These are phyloP conservation scores for Cubamyces sp. DNA, from an alignment of 768 basidiomycete species.

Conservation along the genomic window DNA sequence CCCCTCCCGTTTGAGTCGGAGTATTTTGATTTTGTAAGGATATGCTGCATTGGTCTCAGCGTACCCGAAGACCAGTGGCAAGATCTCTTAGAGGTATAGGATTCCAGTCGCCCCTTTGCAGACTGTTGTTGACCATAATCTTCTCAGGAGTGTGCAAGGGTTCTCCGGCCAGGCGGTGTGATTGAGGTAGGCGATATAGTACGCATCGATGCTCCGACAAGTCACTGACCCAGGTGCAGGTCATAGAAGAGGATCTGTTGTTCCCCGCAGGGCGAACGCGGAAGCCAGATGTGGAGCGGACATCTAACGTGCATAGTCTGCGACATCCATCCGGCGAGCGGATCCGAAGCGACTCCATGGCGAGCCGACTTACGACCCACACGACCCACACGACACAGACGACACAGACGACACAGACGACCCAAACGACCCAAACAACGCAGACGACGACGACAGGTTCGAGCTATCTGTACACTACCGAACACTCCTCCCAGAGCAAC, in stretches of 20 bases:
- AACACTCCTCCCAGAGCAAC: neutral
- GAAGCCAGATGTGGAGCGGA: slow-evolving; percentile 1
- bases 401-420: neutral
- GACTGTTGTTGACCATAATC: slow-evolving; percentile 11
- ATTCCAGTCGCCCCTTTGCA: slow-evolving; percentile 20
- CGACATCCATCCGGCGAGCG: slow-evolving; percentile 3
- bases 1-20: slow-evolving; percentile 60
- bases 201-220: neutral
- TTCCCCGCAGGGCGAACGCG: slow-evolving; percentile 50
- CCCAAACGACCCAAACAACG: neutral
- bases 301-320: slow-evolving; percentile 1
- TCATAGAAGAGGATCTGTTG: slow-evolving; percentile 74
- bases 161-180: slow-evolving; percentile 63
- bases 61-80: slow-evolving; percentile 82
- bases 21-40: slow-evolving; percentile 68
- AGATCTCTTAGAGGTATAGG: slow-evolving; percentile 58
- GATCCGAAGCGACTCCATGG: slow-evolving; percentile 17
- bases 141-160: slow-evolving; percentile 65
- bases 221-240: slow-evolving; percentile 39
- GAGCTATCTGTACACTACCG: slow-evolving; percentile 13
- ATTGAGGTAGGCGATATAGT: slow-evolving; percentile 56
- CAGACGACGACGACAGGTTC: slow-evolving; percentile 10
- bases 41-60: slow-evolving; percentile 64
- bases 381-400: neutral
- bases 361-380: slow-evolving; percentile 8